Conservation (phyloP, 2,329 filamentous ascomycete genomes). For the Coniochaeta sp. region DNA sequence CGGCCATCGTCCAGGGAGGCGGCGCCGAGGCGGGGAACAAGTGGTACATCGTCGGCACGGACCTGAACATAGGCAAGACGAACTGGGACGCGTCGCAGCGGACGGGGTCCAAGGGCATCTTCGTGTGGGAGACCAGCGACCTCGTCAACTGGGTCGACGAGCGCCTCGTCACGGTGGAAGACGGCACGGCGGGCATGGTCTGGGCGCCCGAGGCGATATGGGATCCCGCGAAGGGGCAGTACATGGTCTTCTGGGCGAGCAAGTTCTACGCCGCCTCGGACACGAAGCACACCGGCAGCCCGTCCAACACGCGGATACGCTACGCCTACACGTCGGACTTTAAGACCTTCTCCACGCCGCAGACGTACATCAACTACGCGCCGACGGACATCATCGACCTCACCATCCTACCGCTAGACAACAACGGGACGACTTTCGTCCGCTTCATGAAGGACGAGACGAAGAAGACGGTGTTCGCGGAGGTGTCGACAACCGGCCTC, state of each 20-base stretch:
- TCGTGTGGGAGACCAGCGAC: conserved; percentile 48
- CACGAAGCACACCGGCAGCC: conserved; percentile 37
- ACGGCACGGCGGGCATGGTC: conserved; percentile 48
- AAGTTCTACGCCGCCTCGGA: conserved; percentile 43
- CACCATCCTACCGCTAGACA: conserved; percentile 43
- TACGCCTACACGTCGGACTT: conserved; percentile 51
- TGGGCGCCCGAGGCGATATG: conserved; percentile 52
- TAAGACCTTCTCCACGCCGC: conserved; percentile 39
- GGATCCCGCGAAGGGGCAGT: conserved; percentile 37
- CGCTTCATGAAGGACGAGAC: conserved; percentile 51
- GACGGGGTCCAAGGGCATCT: conserved; percentile 43
- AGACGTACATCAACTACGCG: conserved; percentile 41
- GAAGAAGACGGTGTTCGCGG: conserved; percentile 42
- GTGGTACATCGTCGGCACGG: conserved; percentile 50
- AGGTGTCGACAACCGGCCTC: conserved; percentile 38
- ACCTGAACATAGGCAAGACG: conserved; percentile 45
- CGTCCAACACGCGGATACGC: conserved; percentile 38
- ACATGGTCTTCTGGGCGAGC: conserved; percentile 39
- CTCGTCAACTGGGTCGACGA: conserved; percentile 41
- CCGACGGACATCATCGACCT: conserved; percentile 46
- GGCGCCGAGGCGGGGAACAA: conserved; percentile 39
- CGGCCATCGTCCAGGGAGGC: conserved; percentile 38
- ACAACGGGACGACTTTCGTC: conserved; percentile 28
- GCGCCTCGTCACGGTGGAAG: conserved; percentile 41
- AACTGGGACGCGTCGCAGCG: conserved; percentile 45